Evolutionary conservation across 139 green algal genomes (phyloP).

Genomic region (Coelastrella sp.): DNA sequence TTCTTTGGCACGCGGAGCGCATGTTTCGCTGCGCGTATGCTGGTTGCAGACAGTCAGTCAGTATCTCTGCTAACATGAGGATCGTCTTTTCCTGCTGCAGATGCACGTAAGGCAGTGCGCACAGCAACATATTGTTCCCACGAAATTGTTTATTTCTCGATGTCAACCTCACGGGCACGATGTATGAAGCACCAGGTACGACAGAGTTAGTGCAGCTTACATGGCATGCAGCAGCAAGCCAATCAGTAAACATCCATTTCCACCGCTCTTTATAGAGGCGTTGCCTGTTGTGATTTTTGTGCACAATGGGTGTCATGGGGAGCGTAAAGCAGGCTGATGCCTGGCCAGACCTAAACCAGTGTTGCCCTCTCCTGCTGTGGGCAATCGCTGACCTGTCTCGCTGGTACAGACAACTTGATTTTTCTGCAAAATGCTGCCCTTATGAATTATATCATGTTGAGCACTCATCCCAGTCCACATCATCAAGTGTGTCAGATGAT

Average conservation of each 20-base stretch:
- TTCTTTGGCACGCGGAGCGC: background rate
- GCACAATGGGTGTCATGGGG: conserved; percentile 48
- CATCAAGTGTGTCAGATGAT: too few species aligned
- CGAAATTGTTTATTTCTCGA: too few species aligned
- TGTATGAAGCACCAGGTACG: too few species aligned
- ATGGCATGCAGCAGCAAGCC: background rate
- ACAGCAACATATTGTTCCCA: too few species aligned
- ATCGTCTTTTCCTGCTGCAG: background rate
- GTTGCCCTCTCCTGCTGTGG: conserved; percentile 13
- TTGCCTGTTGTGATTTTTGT: conserved; percentile 45
- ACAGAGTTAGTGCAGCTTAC: too few species aligned
- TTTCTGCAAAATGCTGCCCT: background rate
- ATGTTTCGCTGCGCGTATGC: background rate
- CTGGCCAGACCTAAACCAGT: conserved; percentile 51
- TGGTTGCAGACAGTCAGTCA: background rate
- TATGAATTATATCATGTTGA: background rate
- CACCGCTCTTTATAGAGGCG: conserved; percentile 46
- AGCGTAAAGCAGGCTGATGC: conserved; percentile 40
- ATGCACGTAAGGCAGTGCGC: too few species aligned
- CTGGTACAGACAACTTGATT: conserved; percentile 31
- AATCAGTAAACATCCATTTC: too few species aligned
- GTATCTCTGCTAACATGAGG: background rate
- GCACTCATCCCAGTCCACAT: too few species aligned
- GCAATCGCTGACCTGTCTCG: conserved; percentile 52
- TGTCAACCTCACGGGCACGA: too few species aligned